These are phyloP conservation scores for Annulohypoxylon stygium DNA, from an alignment of 495 filamentous ascomycete species.

Conservation along the genomic window DNA sequence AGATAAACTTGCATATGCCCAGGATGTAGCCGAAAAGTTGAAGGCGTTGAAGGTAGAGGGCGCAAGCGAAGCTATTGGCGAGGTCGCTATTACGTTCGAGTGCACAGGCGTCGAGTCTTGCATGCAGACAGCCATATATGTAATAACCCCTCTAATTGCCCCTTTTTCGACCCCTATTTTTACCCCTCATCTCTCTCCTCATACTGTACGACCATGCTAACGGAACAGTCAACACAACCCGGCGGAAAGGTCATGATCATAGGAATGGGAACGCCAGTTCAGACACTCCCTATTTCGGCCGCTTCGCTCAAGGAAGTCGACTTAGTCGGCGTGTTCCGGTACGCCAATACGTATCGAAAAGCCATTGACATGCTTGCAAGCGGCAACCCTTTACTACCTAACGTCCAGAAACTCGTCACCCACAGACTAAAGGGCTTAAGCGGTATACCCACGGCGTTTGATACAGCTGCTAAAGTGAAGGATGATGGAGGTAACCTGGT, in stretches of 20 bases:
- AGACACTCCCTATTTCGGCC: conserved; percentile 86
- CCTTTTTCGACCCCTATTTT: background rate
- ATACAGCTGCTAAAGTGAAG: conserved; percentile 65
- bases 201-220: conserved; percentile 20
- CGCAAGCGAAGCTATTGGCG: conserved; percentile 55
- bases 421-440: conserved; percentile 68
- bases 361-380: conserved; percentile 80
- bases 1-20: conserved; percentile 72
- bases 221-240: conserved; percentile 69
- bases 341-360: conserved; percentile 84
- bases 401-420: conserved; percentile 76
- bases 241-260: conserved; percentile 88
- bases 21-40: conserved; percentile 69
- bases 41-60: conserved; percentile 55
- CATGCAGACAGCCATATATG: conserved; percentile 89
- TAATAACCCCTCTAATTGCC: conserved; percentile 44
- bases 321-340: conserved; percentile 90
- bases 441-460: conserved; percentile 61
- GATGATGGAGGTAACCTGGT: conserved; percentile 66
- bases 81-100: conserved; percentile 87
- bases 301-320: conserved; percentile 93
- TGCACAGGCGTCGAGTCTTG: conserved; percentile 92
- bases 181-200: background rate
- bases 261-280: conserved; percentile 93
- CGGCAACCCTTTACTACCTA: conserved; percentile 65